Evolutionary conservation across 2,329 filamentous ascomycete species (phyloP).

Genomic region (Microdochium paspali): DNA sequence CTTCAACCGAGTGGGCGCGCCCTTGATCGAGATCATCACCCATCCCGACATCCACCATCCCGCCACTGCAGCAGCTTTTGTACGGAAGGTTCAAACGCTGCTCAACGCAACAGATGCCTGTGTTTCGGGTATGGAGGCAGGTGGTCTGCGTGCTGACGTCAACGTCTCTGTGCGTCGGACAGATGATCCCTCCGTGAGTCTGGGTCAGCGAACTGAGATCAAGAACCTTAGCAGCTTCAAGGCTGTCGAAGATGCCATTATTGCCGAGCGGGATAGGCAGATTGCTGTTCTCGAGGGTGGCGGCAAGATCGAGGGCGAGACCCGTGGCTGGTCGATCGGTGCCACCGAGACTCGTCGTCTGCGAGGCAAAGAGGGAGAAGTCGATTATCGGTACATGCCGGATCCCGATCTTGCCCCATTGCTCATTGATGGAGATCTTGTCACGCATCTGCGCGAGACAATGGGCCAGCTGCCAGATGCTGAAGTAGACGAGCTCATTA

Average conservation of each 20-base stretch:
- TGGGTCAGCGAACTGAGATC: constrained; percentile 90
- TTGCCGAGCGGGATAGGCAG: constrained; percentile 83
- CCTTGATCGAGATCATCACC: constrained; percentile 92
- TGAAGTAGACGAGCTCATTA: constrained; percentile 52
- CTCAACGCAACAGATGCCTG: constrained; percentile 76
- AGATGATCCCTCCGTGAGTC: constrained; percentile 27
- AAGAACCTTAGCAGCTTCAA: constrained; percentile 96
- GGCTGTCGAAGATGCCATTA: constrained; percentile 87
- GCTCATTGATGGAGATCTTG: constrained; percentile 60
- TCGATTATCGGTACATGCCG: constrained; percentile 98
- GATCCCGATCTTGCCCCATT: constrained; percentile 84
- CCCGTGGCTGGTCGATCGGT: constrained; percentile 84
- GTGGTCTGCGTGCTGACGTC: constrained; percentile 84
- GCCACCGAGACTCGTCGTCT: constrained; percentile 72
- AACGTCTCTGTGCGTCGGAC: constrained; percentile 77
- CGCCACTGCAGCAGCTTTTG: constrained; percentile 76
- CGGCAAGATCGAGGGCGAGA: constrained; percentile 72
- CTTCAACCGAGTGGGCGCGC: constrained; percentile 86
- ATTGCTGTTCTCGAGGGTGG: constrained; percentile 71
- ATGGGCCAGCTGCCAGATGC: constrained; percentile 67
- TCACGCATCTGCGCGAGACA: constrained; percentile 50
- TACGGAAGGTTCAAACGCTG: constrained; percentile 78
- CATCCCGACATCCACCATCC: constrained; percentile 81
- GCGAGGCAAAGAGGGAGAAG: constrained; percentile 89
- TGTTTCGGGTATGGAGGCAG: constrained; percentile 85